Percentiles rank a stretch among this genome's conserved stretches.
These are phyloP conservation scores for Thelephora ganbajun DNA, from an alignment of 768 basidiomycete genomes.

Conservation along the genomic window DNA sequence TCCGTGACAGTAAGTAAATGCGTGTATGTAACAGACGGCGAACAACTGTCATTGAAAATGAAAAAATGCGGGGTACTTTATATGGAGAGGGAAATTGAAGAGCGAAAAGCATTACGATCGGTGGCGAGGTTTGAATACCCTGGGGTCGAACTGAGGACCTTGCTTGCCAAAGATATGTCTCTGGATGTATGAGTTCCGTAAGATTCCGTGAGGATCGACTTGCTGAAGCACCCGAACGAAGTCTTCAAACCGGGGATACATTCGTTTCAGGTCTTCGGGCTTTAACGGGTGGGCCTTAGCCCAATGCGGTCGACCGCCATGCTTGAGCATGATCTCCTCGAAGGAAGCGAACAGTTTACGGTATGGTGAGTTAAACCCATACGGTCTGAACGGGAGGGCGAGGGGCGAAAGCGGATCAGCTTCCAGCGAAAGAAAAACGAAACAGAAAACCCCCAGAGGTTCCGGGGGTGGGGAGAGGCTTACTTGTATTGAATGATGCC, in stretches of 20 bases:
- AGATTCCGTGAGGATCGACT: slow-evolving; percentile 64
- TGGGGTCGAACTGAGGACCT: slow-evolving; percentile 23
- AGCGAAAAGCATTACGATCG: slow-evolving; percentile 5
- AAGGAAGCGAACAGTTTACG: slow-evolving; percentile 62
- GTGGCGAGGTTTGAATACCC: slow-evolving; percentile 29
- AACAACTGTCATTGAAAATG: too few species aligned
- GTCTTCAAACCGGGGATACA: slow-evolving; percentile 76
- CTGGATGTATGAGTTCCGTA: slow-evolving; percentile 82
- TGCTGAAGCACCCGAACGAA: slow-evolving; percentile 52
- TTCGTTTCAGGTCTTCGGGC: slow-evolving; percentile 42
- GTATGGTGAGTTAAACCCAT: slow-evolving; percentile 74
- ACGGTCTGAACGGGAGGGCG: slow-evolving; percentile 43
- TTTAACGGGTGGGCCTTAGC: slow-evolving; percentile 77
- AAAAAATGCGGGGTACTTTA: too few species aligned
- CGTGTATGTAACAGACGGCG: too few species aligned
- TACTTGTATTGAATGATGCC: slow-evolving; percentile 98
- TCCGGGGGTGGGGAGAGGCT: slow-evolving; percentile 15
- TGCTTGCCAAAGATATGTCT: slow-evolving; percentile 69
- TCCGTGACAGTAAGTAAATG: too few species aligned
- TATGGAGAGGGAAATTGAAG: too few species aligned
- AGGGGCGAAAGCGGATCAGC: not conserved
- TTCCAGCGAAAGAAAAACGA: not conserved
- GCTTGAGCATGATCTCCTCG: slow-evolving; percentile 50
- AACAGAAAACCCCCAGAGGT: not conserved
- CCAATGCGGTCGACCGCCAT: slow-evolving; percentile 90